Conservation (phyloP, 768 basidiomycete genomes). For the Leccinum olivaceopallidum region DNA sequence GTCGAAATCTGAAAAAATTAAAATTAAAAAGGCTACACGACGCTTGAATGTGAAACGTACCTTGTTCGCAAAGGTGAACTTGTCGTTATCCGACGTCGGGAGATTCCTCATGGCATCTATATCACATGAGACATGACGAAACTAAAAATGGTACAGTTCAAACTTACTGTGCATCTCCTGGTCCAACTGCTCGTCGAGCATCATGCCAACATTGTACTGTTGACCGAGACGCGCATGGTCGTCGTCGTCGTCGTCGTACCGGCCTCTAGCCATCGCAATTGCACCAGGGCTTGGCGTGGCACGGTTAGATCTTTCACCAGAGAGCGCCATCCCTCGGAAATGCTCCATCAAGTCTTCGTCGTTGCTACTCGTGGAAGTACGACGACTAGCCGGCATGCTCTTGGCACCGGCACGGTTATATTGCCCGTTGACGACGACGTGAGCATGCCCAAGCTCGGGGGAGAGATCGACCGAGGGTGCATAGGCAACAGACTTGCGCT, state of each 20-base stretch:
- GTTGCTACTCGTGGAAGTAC: slow-evolving; percentile 84
- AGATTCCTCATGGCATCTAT: slow-evolving; percentile 86
- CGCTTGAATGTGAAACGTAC: slow-evolving; percentile 38
- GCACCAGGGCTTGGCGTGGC: slow-evolving; percentile 57
- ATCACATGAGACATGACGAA: slow-evolving; percentile 18
- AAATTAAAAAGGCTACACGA: slow-evolving; percentile 1
- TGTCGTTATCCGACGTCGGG: slow-evolving; percentile 89
- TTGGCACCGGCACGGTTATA: slow-evolving; percentile 78
- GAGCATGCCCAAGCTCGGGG: slow-evolving; percentile 56
- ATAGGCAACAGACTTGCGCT: slow-evolving; percentile 86
- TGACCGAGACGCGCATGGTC: slow-evolving; percentile 61
- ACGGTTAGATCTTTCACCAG: slow-evolving; percentile 58
- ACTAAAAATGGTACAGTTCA: slow-evolving; percentile 5
- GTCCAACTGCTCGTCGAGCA: slow-evolving; percentile 91
- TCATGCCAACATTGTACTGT: slow-evolving; percentile 80
- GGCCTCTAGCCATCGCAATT: slow-evolving; percentile 50
- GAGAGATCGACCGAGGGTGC: slow-evolving; percentile 76
- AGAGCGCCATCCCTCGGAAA: slow-evolving; percentile 69
- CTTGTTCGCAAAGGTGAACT: slow-evolving; percentile 70
- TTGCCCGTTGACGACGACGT: slow-evolving; percentile 46
- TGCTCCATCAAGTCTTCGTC: slow-evolving; percentile 81
- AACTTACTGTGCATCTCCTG: slow-evolving; percentile 90
- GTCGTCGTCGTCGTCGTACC: slow-evolving; percentile 58
- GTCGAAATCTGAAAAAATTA: slow-evolving; percentile 60
- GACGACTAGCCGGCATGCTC: slow-evolving; percentile 91